These are phyloP conservation scores for Cytospora piceicola DNA, from an alignment of 2,329 filamentous ascomycete species.

Conservation along the genomic window DNA sequence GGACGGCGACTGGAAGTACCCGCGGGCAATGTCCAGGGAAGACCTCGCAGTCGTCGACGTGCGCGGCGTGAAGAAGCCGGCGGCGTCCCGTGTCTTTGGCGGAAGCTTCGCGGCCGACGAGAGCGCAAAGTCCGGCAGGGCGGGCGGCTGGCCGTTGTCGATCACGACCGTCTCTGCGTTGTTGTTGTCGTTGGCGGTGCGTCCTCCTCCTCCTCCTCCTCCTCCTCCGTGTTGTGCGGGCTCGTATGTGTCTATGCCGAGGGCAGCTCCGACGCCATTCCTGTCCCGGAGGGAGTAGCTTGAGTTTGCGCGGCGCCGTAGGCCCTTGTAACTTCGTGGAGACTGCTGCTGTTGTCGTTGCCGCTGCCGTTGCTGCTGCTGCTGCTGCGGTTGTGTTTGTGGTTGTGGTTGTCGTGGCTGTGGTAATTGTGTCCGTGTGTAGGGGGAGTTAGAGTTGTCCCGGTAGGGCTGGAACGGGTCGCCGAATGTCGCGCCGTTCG, in stretches of 20 bases:
- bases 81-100: slow-evolving; percentile 6
- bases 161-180: slow-evolving; percentile 41
- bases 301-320: slow-evolving; percentile 27
- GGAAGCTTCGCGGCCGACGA: slow-evolving; percentile 45
- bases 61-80: slow-evolving; percentile 14
- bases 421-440: slow-evolving; percentile 52
- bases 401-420: slow-evolving; percentile 55
- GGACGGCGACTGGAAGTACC: slow-evolving; percentile 37
- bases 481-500: slow-evolving; percentile 28
- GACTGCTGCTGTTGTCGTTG: slow-evolving; percentile 15
- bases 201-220: no score
- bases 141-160: slow-evolving; percentile 54
- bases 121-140: slow-evolving; percentile 58
- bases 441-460: slow-evolving; percentile 33
- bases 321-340: slow-evolving; percentile 19
- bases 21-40: slow-evolving; percentile 14
- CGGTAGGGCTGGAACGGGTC: slow-evolving; percentile 22
- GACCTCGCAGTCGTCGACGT: slow-evolving; percentile 4
- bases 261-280: slow-evolving; percentile 22
- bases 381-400: slow-evolving; percentile 46
- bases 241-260: slow-evolving; percentile 12
- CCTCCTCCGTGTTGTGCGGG: not conserved
- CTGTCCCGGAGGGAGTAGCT: slow-evolving; percentile 24
- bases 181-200: not conserved
- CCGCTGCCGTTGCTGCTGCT: slow-evolving; percentile 28